Base-by-base conservation (phyloP, 2,329 filamentous ascomycete genomes). In the Microsporum canis region DNA sequence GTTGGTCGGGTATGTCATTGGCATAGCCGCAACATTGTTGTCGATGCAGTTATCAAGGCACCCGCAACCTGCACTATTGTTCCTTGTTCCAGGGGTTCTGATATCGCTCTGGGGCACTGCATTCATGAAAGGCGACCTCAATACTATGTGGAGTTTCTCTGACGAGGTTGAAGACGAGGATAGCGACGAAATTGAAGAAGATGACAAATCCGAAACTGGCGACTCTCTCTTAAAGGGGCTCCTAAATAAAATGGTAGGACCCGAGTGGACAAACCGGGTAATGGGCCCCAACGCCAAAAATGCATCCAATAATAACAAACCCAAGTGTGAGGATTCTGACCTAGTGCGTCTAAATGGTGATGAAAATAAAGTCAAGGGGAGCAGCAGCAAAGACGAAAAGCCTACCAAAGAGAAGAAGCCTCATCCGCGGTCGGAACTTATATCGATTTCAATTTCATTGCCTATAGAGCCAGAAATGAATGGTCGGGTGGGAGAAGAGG, bases 11-110 rank as follows among this genome's bases (percentile, higher is more conserved):
- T 99, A 97, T 72, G 68, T 88, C 0, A 56, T 86, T 2, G 91
- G 90, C 0, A 88, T 97, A 84, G 64, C 90, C 1, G 78, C 80
- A 1, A 96, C 92, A 0, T 74, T 96, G 17, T 77, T 81, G 0
- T 88, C 91, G 68, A 87, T 97, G 75, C 79, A 91, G 57, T 76
- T 89, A 7, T 94, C 85, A 69, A 81, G 87, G 55, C 89, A 89
- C 64, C 89, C 89, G 2, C 92, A 99, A 71, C 92, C 92, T 0
- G 92, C 94, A 5, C 79, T 99, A 36, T 77, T 99, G 12, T 97
- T 97, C 71, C 83, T 99, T 5, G 94, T 97, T 0, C 92, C 92
- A 0, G 87, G 88, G 0, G 89, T 97, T 0, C 76, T 96, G 3
- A 79, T 82, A 1, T 82, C 86, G 1, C 71, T 94, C 0, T 95